Evolutionary conservation across 768 basidiomycete genomes (phyloP).

Genomic region (Agrocybe chaxingu): DNA sequence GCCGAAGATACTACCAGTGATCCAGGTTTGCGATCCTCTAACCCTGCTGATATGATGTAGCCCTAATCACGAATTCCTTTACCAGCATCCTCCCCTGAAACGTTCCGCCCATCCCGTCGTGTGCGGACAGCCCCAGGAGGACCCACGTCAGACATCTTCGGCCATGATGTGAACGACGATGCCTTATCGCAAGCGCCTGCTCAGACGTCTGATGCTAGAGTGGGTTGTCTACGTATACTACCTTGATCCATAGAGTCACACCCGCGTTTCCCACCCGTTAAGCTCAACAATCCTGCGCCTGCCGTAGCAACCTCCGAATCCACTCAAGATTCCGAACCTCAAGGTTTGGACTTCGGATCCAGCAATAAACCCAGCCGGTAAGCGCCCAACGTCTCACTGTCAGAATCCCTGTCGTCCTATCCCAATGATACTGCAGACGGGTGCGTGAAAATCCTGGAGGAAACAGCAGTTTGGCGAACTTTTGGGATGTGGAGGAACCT

Average conservation of each 20-base stretch:
- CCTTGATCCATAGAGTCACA: background rate
- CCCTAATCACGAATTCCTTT: too few relatives aligned
- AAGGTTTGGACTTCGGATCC: constrained; percentile 33
- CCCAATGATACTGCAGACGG: constrained; percentile 25
- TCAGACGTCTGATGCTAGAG: constrained; percentile 17
- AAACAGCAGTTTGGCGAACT: constrained; percentile 35
- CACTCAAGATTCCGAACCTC: constrained; percentile 24
- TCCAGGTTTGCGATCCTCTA: background rate
- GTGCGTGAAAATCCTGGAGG: constrained; percentile 46
- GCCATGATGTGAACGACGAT: constrained; percentile 44
- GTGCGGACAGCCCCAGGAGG: constrained; percentile 56
- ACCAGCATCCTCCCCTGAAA: too few relatives aligned
- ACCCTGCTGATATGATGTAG: background rate
- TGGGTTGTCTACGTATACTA: background rate
- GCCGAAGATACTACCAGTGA: constrained; percentile 6
- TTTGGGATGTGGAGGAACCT: constrained; percentile 45
- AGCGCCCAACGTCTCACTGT: constrained; percentile 6
- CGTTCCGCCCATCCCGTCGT: constrained; percentile 53
- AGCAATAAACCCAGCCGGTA: constrained; percentile 51
- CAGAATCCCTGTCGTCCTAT: background rate
- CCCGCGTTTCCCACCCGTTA: background rate
- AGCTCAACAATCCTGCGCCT: background rate
- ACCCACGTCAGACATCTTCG: constrained; percentile 49
- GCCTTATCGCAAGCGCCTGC: constrained; percentile 59
- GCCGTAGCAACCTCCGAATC: background rate